A percentile compares a stretch with the other conserved stretches of the same genome.
Evolutionary conservation across 2,329 filamentous ascomycete species (phyloP).

Genomic region (Aureobasidium uvarum): DNA sequence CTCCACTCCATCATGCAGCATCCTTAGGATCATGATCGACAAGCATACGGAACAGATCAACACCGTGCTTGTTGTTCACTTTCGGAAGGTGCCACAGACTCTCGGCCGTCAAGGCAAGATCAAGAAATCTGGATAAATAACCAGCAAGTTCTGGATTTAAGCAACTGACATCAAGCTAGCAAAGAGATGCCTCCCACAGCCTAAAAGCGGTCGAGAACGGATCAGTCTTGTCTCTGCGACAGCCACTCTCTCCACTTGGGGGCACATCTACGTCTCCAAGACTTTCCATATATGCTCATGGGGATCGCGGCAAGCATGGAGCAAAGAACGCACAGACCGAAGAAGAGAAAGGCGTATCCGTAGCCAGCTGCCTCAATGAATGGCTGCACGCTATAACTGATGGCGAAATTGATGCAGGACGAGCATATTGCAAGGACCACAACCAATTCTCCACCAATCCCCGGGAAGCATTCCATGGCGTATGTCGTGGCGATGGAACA

Average conservation of each 20-base stretch:
- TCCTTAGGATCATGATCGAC: neutral
- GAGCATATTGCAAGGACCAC: conserved; percentile 35
- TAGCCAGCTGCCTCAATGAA: conserved; percentile 41
- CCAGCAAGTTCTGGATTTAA: neutral
- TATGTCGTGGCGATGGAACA: conserved; percentile 44
- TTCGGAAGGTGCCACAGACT: conserved; percentile 1
- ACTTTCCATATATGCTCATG: conserved; percentile 39
- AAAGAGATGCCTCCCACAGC: neutral
- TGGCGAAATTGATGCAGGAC: conserved; percentile 42
- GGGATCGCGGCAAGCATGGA: conserved; percentile 35
- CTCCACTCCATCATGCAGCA: neutral
- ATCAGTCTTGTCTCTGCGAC: conserved; percentile 23
- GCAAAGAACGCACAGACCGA: conserved; percentile 37
- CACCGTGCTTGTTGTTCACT: neutral
- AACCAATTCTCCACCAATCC: conserved; percentile 31
- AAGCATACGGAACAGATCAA: conserved; percentile 2
- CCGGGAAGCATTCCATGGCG: conserved; percentile 45
- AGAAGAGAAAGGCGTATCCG: conserved; percentile 40
- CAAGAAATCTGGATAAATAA: neutral
- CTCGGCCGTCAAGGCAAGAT: neutral
- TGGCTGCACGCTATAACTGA: conserved; percentile 43
- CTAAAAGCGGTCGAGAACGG: conserved; percentile 16
- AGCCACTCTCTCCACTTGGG: conserved; percentile 29
- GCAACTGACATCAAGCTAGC: neutral
- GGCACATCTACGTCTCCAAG: conserved; percentile 34